phyloP scores from a whole-genome alignment of 495 filamentous ascomycete genomes.

The Cladorrhinum samala region DNA sequence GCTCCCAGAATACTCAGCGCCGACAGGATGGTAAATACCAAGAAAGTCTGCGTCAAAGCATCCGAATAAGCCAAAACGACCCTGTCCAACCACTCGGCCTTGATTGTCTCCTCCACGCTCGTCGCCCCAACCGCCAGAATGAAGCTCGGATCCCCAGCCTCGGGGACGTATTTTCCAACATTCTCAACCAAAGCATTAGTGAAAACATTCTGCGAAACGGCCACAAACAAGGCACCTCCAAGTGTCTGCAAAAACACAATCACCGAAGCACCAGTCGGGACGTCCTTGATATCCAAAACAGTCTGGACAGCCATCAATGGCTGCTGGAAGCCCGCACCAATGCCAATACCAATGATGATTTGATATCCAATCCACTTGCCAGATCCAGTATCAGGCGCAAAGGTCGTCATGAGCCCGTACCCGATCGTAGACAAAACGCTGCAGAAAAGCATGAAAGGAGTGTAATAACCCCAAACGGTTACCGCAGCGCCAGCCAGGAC shows the following conservation, averaged over 20 bases:
- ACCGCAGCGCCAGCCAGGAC: slow-evolving; percentile 57
- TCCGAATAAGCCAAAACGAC: slow-evolving; percentile 67
- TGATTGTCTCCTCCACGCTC: slow-evolving; percentile 47
- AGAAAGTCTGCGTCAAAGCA: slow-evolving; percentile 61
- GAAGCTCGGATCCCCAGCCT: slow-evolving; percentile 36
- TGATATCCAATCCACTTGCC: slow-evolving; percentile 74
- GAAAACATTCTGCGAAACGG: slow-evolving; percentile 73
- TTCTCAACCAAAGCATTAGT: slow-evolving; percentile 60
- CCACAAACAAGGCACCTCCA: slow-evolving; percentile 67
- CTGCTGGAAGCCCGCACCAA: slow-evolving; percentile 64
- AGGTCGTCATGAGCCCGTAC: slow-evolving; percentile 62
- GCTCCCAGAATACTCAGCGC: slow-evolving; percentile 56
- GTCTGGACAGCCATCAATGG: slow-evolving; percentile 64
- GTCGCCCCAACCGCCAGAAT: slow-evolving; percentile 64
- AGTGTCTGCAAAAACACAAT: slow-evolving; percentile 68
- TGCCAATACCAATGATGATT: slow-evolving; percentile 59
- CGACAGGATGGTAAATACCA: slow-evolving; percentile 60
- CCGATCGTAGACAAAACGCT: slow-evolving; percentile 58
- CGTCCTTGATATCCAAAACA: slow-evolving; percentile 52
- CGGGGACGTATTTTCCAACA: slow-evolving; percentile 45
- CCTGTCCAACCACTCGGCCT: slow-evolving; percentile 37
- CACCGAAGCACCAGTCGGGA: slow-evolving; percentile 60
- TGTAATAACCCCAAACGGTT: slow-evolving; percentile 65
- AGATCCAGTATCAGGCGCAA: slow-evolving; percentile 46
- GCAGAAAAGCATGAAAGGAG: slow-evolving; percentile 61